Conservation (phyloP, 1,284 basidiomycete species). For the Meripilus lineatus region DNA sequence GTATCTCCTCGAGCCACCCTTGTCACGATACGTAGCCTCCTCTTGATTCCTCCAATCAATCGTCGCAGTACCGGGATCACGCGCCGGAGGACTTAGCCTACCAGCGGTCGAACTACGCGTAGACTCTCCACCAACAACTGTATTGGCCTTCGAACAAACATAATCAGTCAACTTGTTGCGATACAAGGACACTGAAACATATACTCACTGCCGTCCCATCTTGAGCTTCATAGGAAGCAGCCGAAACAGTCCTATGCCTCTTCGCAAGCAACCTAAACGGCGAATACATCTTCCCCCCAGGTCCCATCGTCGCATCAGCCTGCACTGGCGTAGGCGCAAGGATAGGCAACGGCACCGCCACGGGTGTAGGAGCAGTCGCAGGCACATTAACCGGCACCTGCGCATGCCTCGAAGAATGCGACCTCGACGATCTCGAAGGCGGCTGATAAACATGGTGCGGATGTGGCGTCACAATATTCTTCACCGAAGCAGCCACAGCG, state of each 20-base stretch:
- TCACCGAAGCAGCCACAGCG: conserved; percentile 16
- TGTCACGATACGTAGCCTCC: conserved; percentile 34
- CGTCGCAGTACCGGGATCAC: conserved; percentile 59
- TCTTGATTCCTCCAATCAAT: conserved; percentile 59
- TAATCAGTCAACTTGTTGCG: conserved; percentile 1
- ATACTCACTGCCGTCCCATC: conserved; percentile 68
- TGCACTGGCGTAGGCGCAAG: conserved; percentile 18
- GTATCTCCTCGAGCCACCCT: conserved; percentile 42
- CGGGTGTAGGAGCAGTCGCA: too few species aligned
- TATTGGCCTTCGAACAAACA: conserved; percentile 47
- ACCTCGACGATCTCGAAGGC: neutral
- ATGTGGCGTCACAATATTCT: conserved; percentile 17
- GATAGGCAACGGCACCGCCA: conserved; percentile 2
- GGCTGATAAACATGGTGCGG: conserved; percentile 9
- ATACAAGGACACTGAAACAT: neutral
- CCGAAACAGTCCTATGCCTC: conserved; percentile 63
- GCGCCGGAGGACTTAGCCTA: conserved; percentile 49
- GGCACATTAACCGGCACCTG: too few species aligned
- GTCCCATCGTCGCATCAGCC: conserved; percentile 15
- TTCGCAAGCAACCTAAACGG: conserved; percentile 60
- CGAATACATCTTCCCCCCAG: conserved; percentile 44
- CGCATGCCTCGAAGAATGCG: conserved; percentile 11
- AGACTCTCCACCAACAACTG: conserved; percentile 69
- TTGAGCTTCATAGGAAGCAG: conserved; percentile 67
- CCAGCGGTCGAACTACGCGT: conserved; percentile 51